These are phyloP conservation scores for Jatropha curcas DNA, from an alignment of 345 rosid genomes.

Conservation along the genomic window DNA sequence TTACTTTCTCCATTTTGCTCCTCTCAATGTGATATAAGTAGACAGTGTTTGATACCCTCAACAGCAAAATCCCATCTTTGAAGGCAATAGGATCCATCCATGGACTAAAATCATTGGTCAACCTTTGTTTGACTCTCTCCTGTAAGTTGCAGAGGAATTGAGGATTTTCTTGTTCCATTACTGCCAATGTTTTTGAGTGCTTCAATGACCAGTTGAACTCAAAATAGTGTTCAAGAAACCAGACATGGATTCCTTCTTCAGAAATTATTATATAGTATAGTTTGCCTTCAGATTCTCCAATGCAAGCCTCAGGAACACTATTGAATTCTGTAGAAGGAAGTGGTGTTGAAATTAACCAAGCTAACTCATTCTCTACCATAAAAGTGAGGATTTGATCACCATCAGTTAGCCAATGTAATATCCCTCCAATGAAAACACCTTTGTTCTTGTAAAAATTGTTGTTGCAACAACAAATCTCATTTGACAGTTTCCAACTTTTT, in stretches of 20 bases:
- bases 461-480: conserved; percentile 34
- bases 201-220: conserved; percentile 41
- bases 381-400: conserved; percentile 39
- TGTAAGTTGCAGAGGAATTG: conserved; percentile 14
- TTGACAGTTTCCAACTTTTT: conserved; percentile 33
- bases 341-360: conserved; percentile 40
- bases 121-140: conserved; percentile 5
- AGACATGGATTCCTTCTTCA: conserved; percentile 37
- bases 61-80: conserved; percentile 36
- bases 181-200: conserved; percentile 23
- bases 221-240: conserved; percentile 45
- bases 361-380: conserved; percentile 29
- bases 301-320: conserved; percentile 32
- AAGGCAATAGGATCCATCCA: conserved; percentile 47
- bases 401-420: conserved; percentile 44
- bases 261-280: conserved; percentile 34
- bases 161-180: conserved; percentile 37
- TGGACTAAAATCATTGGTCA: not conserved
- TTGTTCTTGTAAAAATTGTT: conserved; percentile 30
- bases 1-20: conserved; percentile 23
- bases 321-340: conserved; percentile 24
- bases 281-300: conserved; percentile 36
- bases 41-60: conserved; percentile 31
- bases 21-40: conserved; percentile 24
- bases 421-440: conserved; percentile 33